Percentiles rank a stretch among this genome's conserved stretches.
phyloP scores from a whole-genome alignment of 2,329 filamentous ascomycete species.

The Claviceps fusiformis region DNA sequence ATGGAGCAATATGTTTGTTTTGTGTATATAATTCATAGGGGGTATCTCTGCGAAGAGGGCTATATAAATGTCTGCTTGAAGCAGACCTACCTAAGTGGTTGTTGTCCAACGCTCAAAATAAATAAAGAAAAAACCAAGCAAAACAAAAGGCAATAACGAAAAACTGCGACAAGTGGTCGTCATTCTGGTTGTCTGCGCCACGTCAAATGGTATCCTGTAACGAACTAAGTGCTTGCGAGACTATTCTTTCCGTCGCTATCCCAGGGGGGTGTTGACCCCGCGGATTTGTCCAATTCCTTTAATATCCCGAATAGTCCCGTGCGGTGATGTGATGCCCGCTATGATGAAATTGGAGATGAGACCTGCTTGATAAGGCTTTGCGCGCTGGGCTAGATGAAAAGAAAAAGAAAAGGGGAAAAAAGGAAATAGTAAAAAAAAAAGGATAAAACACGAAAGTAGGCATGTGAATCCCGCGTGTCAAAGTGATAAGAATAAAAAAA shows the following conservation, averaged over 20 bases:
- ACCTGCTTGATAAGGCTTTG: not conserved
- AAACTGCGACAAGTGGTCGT: not conserved
- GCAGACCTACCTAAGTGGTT: conserved; percentile 1
- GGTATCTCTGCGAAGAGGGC: conserved; percentile 1
- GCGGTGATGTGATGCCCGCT: not conserved
- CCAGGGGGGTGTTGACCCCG: too few species aligned
- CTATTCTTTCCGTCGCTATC: not conserved
- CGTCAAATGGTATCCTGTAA: conserved; percentile 6
- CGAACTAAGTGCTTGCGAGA: not conserved
- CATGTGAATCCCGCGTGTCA: too few species aligned
- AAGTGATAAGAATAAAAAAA: too few species aligned
- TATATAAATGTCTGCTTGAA: conserved; percentile 1
- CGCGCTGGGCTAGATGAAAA: not conserved
- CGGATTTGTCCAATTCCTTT: too few species aligned
- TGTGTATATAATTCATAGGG: not conserved
- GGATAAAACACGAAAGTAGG: not conserved
- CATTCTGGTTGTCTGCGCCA: not conserved
- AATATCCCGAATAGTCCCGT: not conserved
- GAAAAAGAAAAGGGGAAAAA: too few species aligned
- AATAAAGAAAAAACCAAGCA: not conserved
- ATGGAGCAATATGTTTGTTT: too few species aligned
- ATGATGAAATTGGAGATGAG: not conserved
- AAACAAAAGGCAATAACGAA: not conserved
- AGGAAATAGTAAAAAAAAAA: not conserved
- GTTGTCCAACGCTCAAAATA: not conserved